phyloP scores from a whole-genome alignment of 257 asterid genomes.

The Gentiana macrophylla region DNA sequence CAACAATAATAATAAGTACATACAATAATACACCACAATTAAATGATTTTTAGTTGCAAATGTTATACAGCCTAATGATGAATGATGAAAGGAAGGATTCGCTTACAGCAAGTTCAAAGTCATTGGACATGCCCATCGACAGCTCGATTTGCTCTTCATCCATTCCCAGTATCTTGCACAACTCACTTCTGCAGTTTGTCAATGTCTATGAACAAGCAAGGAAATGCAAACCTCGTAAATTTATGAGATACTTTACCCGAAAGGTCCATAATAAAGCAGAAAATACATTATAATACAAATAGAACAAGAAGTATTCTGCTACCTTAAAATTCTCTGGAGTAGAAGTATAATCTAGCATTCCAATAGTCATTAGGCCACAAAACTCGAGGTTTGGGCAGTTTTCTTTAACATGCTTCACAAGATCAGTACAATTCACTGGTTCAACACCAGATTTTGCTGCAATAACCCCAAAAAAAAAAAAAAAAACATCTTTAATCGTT shows the following conservation, averaged over 20 bases:
- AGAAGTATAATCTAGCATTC: constrained; percentile 92
- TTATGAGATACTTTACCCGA: not conserved
- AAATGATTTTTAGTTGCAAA: not conserved
- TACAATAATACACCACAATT: no score
- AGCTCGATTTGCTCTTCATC: constrained; percentile 67
- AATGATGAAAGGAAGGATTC: not conserved
- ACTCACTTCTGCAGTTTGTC: constrained; percentile 67
- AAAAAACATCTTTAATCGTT: no score
- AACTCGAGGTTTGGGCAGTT: constrained; percentile 83
- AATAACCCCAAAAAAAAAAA: constrained; percentile 7
- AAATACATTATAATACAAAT: not conserved
- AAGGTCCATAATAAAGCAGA: not conserved
- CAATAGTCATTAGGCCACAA: constrained; percentile 93
- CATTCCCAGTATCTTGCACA: constrained; percentile 66
- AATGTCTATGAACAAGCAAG: constrained; percentile 46
- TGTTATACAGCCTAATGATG: not conserved
- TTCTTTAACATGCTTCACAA: constrained; percentile 46
- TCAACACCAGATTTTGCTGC: constrained; percentile 93
- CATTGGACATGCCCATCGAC: constrained; percentile 99
- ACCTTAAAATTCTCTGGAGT: constrained; percentile 99
- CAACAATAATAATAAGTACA: not conserved
- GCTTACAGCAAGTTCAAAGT: constrained; percentile 93
- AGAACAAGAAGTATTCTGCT: constrained; percentile 4
- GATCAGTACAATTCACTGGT: constrained; percentile 61
- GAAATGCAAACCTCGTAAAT: constrained; percentile 12